Evolutionary conservation across 805 yeast genomes (phyloP).

Genomic region (Candida boleticola): DNA sequence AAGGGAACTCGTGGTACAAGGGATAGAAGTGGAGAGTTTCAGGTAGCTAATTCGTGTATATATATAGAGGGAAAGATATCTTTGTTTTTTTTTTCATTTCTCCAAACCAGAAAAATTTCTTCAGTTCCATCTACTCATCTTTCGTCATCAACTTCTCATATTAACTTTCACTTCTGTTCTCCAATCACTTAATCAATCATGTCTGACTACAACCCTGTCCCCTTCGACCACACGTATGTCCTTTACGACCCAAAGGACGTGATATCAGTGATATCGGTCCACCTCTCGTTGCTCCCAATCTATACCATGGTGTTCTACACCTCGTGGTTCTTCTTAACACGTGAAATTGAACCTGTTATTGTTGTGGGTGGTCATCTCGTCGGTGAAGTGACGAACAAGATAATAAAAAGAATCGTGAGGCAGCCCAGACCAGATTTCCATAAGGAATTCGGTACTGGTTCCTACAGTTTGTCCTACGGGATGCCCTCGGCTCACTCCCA

Average conservation of each 20-base stretch:
- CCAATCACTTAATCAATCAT: neutral
- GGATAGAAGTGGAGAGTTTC: too few relatives aligned
- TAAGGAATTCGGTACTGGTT: conserved; percentile 42
- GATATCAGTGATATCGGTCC: conserved; percentile 61
- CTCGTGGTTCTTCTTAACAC: conserved; percentile 76
- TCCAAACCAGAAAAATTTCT: too few relatives aligned
- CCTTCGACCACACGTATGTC: conserved; percentile 86
- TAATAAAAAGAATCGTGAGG: conserved; percentile 59
- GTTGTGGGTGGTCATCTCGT: conserved; percentile 83
- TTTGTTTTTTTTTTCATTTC: too few relatives aligned
- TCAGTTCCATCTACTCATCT: too few relatives aligned
- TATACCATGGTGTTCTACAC: conserved; percentile 73
- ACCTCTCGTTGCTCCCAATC: conserved; percentile 79
- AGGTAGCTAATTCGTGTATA: too few relatives aligned
- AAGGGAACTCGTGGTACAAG: too few relatives aligned
- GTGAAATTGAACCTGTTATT: conserved; percentile 84
- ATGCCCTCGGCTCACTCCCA: conserved; percentile 98
- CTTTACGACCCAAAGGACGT: conserved; percentile 68
- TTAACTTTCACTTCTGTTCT: too few relatives aligned
- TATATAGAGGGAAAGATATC: too few relatives aligned
- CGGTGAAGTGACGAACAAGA: conserved; percentile 70
- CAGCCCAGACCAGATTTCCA: conserved; percentile 74
- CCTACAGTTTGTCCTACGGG: conserved; percentile 66
- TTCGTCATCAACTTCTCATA: too few relatives aligned
- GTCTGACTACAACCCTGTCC: conserved; percentile 36